These are phyloP conservation scores for Dactylellina haptotyla DNA, from an alignment of 2,329 filamentous ascomycete species.

Conservation along the genomic window DNA sequence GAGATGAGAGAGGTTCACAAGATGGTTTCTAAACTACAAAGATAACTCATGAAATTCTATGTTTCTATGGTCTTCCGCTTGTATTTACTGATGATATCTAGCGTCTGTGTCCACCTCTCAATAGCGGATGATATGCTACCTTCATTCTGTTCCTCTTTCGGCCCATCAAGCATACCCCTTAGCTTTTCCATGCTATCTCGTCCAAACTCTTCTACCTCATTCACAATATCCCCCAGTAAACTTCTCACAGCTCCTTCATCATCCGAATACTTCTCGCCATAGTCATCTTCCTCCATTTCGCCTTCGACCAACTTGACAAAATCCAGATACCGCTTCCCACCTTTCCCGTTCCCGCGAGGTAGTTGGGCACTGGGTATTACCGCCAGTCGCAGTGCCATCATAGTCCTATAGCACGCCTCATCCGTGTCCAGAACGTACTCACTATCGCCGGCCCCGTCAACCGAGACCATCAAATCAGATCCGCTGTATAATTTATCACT, in stretches of 20 bases:
- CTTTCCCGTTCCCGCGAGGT: not conserved
- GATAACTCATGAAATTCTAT: not conserved
- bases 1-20: slow-evolving; percentile 32
- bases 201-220: slow-evolving; percentile 1
- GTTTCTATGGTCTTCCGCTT: not conserved
- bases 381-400: slow-evolving; percentile 33
- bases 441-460: slow-evolving; percentile 19
- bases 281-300: slow-evolving; percentile 46
- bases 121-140: slow-evolving; percentile 19
- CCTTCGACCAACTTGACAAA: slow-evolving; percentile 41
- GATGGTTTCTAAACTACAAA: slow-evolving; percentile 16
- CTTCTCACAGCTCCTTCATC: slow-evolving; percentile 16
- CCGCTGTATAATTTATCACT: slow-evolving; percentile 19
- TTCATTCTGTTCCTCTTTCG: not conserved
- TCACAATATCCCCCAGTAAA: slow-evolving; percentile 14
- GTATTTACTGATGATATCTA: slow-evolving; percentile 11
- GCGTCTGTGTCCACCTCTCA: slow-evolving; percentile 24
- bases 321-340: slow-evolving; percentile 23
- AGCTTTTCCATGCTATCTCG: slow-evolving; percentile 1
- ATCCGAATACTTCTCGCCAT: slow-evolving; percentile 10
- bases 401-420: slow-evolving; percentile 33
- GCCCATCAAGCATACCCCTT: not conserved
- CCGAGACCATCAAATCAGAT: slow-evolving; percentile 29
- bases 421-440: slow-evolving; percentile 21
- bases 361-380: slow-evolving; percentile 7